Evolutionary conservation across 2,329 filamentous ascomycete species (phyloP).

Genomic region (Aspergillus candidus): DNA sequence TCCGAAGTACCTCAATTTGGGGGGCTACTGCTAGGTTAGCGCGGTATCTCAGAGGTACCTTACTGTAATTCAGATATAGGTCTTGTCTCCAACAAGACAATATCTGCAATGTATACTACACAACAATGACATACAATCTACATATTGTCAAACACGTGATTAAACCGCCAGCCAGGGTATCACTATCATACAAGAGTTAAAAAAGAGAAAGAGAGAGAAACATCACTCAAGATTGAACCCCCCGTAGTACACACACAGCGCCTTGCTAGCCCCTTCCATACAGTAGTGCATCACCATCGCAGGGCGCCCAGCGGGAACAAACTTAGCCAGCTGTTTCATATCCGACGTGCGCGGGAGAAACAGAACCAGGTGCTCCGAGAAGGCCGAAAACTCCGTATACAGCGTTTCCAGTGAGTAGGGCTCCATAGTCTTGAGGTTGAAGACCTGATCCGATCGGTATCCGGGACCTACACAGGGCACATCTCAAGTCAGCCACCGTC

Average conservation of each 20-base stretch:
- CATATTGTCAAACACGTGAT: not conserved
- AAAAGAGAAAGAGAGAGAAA: not conserved
- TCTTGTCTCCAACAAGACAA: too few relatives aligned
- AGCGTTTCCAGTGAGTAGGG: constrained; percentile 69
- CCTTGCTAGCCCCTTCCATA: constrained; percentile 81
- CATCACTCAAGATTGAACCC: constrained; percentile 39
- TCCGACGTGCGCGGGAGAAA: constrained; percentile 84
- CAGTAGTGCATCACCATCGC: constrained; percentile 83
- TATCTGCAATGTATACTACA: too few relatives aligned
- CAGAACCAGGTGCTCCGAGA: constrained; percentile 56
- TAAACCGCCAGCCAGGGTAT: not conserved
- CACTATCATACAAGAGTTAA: not conserved
- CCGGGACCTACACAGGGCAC: constrained; percentile 48
- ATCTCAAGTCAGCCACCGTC: not conserved
- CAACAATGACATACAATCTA: not conserved
- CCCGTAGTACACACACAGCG: constrained; percentile 55
- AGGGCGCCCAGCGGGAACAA: constrained; percentile 46
- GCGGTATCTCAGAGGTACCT: too few relatives aligned
- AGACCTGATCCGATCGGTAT: constrained; percentile 63
- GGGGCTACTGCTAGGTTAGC: too few relatives aligned
- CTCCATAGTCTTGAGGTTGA: constrained; percentile 79
- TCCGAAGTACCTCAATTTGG: too few relatives aligned
- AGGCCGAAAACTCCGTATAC: constrained; percentile 53
- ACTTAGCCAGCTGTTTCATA: constrained; percentile 65
- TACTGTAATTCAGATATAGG: too few relatives aligned